These are phyloP conservation scores for Mycena amicta DNA, from an alignment of 768 basidiomycete genomes.

Conservation along the genomic window DNA sequence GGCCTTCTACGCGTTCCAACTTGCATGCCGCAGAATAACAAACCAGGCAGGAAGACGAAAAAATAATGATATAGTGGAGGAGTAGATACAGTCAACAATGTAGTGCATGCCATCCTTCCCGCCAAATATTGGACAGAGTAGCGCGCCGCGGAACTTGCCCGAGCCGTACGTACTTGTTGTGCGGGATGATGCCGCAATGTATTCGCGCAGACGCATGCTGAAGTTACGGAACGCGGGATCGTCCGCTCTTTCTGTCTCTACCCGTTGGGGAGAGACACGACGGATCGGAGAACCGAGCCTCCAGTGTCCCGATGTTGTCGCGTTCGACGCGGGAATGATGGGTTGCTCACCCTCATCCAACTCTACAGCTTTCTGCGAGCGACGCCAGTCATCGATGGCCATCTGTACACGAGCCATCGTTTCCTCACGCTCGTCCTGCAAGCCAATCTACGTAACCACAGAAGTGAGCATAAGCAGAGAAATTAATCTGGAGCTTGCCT, in stretches of 20 bases:
- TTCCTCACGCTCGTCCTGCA: constrained; percentile 32
- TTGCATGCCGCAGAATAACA: no score
- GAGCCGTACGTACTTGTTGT: no score
- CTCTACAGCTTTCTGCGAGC: background rate
- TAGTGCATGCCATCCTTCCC: no score
- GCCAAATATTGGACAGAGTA: no score
- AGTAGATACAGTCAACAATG: no score
- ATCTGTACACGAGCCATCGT: constrained; percentile 22
- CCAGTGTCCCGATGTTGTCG: background rate
- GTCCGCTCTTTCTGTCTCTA: background rate
- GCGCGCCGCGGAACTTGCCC: no score
- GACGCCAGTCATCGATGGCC: background rate
- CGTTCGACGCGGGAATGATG: background rate
- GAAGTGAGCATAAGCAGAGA: no score
- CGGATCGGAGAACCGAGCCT: background rate
- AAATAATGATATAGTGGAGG: no score
- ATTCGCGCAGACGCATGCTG: background rate
- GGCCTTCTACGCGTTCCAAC: no score
- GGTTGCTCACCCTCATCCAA: background rate
- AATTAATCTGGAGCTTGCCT: no score
- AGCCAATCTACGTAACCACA: constrained; percentile 21
- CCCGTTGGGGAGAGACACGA: background rate
- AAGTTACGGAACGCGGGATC: background rate
- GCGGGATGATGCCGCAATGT: background rate
- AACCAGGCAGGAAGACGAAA: no score